Conservation (phyloP, 1,139 yeast species). For the Taiozyma sp. region DNA sequence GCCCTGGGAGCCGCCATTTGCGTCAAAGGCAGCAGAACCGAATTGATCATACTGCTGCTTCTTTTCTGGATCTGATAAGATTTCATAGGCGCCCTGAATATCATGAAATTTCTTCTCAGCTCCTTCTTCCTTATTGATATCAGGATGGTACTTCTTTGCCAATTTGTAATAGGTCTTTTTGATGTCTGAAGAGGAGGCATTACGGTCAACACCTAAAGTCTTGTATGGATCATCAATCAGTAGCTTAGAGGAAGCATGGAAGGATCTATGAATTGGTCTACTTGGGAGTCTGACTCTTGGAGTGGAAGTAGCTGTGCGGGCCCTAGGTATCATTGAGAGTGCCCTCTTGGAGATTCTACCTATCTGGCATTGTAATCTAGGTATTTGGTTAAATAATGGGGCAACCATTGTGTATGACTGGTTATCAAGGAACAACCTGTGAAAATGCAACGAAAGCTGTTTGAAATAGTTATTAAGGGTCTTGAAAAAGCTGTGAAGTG, state of each 20-base stretch:
- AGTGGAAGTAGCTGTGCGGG: not conserved
- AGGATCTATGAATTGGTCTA: conserved; percentile 1
- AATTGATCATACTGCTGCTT: conserved; percentile 87
- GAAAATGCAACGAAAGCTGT: not conserved
- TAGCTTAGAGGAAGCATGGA: conserved; percentile 16
- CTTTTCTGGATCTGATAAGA: conserved; percentile 82
- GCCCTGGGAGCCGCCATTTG: conserved; percentile 49
- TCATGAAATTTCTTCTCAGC: conserved; percentile 90
- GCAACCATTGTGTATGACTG: not conserved
- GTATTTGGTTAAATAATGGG: not conserved
- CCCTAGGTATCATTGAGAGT: not conserved
- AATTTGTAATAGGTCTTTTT: conserved; percentile 91
- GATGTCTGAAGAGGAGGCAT: conserved; percentile 77
- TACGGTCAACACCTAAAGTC: conserved; percentile 69
- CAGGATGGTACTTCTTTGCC: conserved; percentile 95
- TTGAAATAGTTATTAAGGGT: too few relatives aligned
- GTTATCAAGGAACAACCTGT: not conserved
- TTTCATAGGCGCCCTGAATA: conserved; percentile 91
- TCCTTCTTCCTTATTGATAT: conserved; percentile 84
- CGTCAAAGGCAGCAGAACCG: conserved; percentile 84
- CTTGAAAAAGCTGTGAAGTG: too few relatives aligned
- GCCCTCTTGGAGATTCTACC: conserved; percentile 1
- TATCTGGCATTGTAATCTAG: not conserved
- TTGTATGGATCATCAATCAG: conserved; percentile 68
- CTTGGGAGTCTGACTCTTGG: not conserved